Conservation (phyloP, 805 yeast genomes). For the Yarrowia divulgata region DNA sequence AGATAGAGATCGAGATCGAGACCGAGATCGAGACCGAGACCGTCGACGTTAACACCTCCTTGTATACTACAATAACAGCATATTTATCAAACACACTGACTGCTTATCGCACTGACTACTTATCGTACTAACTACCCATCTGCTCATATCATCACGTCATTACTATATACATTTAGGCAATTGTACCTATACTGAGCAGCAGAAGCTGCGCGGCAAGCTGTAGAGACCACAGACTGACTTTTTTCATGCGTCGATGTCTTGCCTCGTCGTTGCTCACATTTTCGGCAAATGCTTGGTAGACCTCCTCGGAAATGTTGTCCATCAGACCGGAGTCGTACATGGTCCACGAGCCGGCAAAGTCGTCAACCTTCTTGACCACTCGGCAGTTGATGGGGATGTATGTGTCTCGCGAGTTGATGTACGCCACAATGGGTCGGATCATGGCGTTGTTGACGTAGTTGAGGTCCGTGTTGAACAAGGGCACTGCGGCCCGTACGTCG, state of each 20-base stretch:
- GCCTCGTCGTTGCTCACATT: constrained; percentile 89
- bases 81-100: background rate
- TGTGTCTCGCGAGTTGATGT: constrained; percentile 88
- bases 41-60: background rate
- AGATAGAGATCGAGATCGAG: constrained; percentile 2
- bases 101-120: background rate
- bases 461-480: constrained; percentile 83
- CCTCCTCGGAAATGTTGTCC: constrained; percentile 89
- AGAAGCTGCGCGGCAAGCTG: constrained; percentile 83
- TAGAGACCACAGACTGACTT: constrained; percentile 92
- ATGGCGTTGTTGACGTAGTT: constrained; percentile 92
- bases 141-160: constrained; percentile 36
- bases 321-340: constrained; percentile 86
- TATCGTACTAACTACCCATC: background rate
- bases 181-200: constrained; percentile 81
- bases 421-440: constrained; percentile 93
- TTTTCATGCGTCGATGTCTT: constrained; percentile 71
- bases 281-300: constrained; percentile 86
- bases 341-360: constrained; percentile 97
- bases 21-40: background rate
- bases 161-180: constrained; percentile 53
- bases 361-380: constrained; percentile 76
- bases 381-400: constrained; percentile 87
- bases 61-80: constrained; percentile 10
- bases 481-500: constrained; percentile 88